phyloP scores from a whole-genome alignment of 208 protist species.

The Acanthamoeba lenticulata region DNA sequence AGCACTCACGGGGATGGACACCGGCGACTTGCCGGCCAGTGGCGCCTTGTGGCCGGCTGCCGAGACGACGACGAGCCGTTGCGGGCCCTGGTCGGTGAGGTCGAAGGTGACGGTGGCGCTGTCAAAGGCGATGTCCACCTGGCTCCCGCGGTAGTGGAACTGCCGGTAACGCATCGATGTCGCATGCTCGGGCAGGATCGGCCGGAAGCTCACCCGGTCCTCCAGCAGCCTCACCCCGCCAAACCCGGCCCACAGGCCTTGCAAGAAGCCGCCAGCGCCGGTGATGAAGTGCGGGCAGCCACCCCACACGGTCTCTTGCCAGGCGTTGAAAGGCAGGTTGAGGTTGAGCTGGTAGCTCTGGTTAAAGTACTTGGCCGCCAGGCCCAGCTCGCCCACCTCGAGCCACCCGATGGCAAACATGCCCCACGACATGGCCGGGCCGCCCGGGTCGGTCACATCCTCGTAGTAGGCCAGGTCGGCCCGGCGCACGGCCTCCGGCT shows the following conservation, averaged over 20 bases:
- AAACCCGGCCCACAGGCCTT: conserved; percentile 63
- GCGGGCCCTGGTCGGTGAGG: neutral
- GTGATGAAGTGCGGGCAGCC: conserved; percentile 72
- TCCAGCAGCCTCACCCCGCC: conserved; percentile 60
- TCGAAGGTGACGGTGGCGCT: neutral
- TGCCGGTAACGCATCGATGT: neutral
- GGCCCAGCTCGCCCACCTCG: conserved; percentile 23
- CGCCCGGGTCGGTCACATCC: conserved; percentile 13
- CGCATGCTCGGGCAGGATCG: neutral
- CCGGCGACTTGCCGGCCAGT: neutral
- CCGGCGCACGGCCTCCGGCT: neutral
- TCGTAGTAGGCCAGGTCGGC: conserved; percentile 66
- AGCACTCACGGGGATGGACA: neutral
- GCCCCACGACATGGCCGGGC: conserved; percentile 71
- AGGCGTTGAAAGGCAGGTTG: conserved; percentile 64
- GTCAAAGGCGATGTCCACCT: neutral
- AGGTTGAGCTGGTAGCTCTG: conserved; percentile 60
- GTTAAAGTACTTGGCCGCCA: conserved; percentile 30
- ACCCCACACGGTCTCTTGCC: conserved; percentile 44
- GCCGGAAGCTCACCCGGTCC: neutral
- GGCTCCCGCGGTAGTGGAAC: conserved; percentile 18
- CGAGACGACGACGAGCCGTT: neutral
- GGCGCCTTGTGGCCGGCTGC: neutral
- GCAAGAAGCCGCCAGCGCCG: conserved; percentile 71
- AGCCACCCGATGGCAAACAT: conserved; percentile 66